A percentile compares a stretch with the other conserved stretches of the same genome.
Evolutionary conservation across 2,329 filamentous ascomycete genomes (phyloP).

Genomic region (Sarocladiaceae sp.): DNA sequence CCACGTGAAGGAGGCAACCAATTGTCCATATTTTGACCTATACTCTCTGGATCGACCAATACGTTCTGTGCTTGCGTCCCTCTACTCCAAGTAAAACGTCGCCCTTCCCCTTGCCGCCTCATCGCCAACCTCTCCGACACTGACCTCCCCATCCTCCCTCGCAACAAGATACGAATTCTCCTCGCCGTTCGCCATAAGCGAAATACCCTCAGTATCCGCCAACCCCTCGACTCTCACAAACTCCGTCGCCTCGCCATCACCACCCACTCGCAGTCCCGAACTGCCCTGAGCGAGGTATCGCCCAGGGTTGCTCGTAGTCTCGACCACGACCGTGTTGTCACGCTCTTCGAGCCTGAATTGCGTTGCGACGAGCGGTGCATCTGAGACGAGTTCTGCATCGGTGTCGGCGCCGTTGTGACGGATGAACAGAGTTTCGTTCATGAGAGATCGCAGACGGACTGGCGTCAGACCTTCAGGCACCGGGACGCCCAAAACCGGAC

Average conservation of each 20-base stretch:
- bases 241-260: not conserved
- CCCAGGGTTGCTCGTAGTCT: not conserved
- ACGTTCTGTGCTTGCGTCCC: too few species aligned
- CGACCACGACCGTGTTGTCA: not conserved
- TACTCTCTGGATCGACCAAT: too few species aligned
- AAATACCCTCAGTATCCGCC: not conserved
- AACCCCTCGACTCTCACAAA: not conserved
- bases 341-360: conserved; percentile 17
- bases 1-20: not conserved
- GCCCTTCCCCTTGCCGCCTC: not conserved
- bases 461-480: conserved; percentile 19
- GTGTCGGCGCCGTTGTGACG: conserved; percentile 9
- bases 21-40: too few species aligned
- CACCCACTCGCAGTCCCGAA: not conserved
- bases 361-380: conserved; percentile 15
- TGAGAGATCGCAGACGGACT: conserved; percentile 15
- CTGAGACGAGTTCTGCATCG: not conserved
- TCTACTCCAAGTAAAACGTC: conserved; percentile 9
- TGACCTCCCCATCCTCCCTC: not conserved
- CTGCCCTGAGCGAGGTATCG: not conserved
- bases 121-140: not conserved
- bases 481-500: conserved; percentile 24
- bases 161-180: not conserved
- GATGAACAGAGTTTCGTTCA: conserved; percentile 14
- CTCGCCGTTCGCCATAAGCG: not conserved